Conservation (phyloP, 108 stramenopile genomes). For the Schizochytrium sp. region DNA sequence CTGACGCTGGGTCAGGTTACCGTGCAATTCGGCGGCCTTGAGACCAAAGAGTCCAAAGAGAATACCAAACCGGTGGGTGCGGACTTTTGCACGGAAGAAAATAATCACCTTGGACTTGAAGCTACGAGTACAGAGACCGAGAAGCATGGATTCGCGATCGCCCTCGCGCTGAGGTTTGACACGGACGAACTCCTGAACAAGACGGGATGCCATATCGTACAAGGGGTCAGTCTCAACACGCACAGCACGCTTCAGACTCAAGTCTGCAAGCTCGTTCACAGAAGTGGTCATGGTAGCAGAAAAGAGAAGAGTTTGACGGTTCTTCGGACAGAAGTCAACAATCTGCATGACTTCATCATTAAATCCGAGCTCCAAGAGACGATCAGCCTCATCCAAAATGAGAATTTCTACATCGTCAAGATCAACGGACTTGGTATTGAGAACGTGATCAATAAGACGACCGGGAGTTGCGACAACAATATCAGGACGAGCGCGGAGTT, state of each 20-base stretch:
- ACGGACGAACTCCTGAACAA: constrained; percentile 96
- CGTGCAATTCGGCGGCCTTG: constrained; percentile 89
- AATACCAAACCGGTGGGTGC: constrained; percentile 90
- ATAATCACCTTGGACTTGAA: constrained; percentile 84
- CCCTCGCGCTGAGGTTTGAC: constrained; percentile 86
- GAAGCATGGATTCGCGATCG: constrained; percentile 89
- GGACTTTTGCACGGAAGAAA: constrained; percentile 92
- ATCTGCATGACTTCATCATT: constrained; percentile 92
- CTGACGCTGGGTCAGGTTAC: constrained; percentile 87
- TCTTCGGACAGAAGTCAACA: constrained; percentile 86
- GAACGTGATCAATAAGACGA: constrained; percentile 91
- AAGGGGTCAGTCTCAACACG: constrained; percentile 77
- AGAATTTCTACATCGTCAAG: constrained; percentile 88
- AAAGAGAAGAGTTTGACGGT: constrained; percentile 94
- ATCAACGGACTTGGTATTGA: constrained; percentile 88
- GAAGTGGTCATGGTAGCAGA: constrained; percentile 97
- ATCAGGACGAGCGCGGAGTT: constrained; percentile 91
- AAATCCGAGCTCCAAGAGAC: constrained; percentile 94
- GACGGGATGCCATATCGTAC: constrained; percentile 82
- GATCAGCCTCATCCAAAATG: constrained; percentile 91
- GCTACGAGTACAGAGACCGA: constrained; percentile 86
- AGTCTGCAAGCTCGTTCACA: constrained; percentile 88
- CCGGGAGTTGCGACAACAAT: constrained; percentile 96
- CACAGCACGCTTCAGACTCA: constrained; percentile 90
- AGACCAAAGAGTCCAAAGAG: constrained; percentile 75